phyloP scores from a whole-genome alignment of 2,329 filamentous ascomycete species.

The Mariannaea elegans region DNA sequence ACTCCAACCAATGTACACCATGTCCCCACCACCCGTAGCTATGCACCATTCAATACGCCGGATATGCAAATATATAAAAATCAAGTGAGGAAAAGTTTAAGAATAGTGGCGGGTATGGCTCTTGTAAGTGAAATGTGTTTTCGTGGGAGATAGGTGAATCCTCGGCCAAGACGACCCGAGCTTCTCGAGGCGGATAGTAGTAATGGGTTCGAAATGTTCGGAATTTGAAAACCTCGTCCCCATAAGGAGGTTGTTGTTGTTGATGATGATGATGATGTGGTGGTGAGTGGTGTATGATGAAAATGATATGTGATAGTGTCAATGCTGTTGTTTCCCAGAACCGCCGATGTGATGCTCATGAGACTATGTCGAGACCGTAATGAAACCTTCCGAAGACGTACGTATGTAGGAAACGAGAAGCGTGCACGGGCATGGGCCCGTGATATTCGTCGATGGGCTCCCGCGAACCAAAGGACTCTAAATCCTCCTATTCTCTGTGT shows the following conservation, averaged over 20 bases:
- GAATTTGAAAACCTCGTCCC: neutral
- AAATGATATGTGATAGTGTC: too few relatives aligned
- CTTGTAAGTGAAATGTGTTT: constrained; percentile 2
- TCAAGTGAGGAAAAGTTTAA: constrained; percentile 20
- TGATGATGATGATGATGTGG: neutral
- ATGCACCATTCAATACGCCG: constrained; percentile 39
- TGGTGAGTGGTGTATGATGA: neutral
- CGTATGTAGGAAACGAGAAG: constrained; percentile 10
- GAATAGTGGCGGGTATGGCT: constrained; percentile 1
- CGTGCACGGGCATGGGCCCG: neutral
- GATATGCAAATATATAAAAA: constrained; percentile 37
- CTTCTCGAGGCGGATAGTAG: too few relatives aligned
- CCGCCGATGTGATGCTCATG: constrained; percentile 13
- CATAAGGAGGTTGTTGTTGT: neutral
- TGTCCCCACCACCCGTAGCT: constrained; percentile 30
- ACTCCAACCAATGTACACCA: constrained; percentile 40
- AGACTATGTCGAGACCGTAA: neutral
- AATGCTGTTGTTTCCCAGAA: constrained; percentile 8
- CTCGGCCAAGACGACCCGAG: neutral
- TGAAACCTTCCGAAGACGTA: constrained; percentile 4
- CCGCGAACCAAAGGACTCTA: constrained; percentile 36
- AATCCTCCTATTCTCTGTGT: constrained; percentile 58
- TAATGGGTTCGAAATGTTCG: neutral
- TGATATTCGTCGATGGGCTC: constrained; percentile 6
- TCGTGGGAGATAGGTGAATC: neutral